Evolutionary conservation across 139 green algal genomes (phyloP).

Genomic region (Chlorella sorokiniana): DNA sequence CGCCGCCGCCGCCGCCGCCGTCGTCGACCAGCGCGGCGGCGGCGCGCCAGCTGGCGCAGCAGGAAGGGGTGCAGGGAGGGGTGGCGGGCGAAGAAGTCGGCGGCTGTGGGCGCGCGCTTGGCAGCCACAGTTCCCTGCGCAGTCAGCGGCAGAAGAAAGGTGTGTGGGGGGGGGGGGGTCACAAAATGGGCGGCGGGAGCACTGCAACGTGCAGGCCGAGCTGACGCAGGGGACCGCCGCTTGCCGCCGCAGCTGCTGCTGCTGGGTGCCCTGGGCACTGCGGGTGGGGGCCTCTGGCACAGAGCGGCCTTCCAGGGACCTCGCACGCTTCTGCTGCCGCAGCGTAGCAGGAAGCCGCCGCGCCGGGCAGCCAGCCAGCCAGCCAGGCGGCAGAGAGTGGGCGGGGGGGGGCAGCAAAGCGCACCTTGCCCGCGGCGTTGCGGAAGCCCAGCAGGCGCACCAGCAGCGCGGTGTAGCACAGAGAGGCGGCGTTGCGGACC

Average conservation of each 20-base stretch:
- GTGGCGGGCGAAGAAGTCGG: constrained; percentile 88
- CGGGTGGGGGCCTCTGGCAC: too few species aligned
- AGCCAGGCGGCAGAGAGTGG: too few species aligned
- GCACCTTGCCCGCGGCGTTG: constrained; percentile 61
- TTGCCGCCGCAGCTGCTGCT: too few species aligned
- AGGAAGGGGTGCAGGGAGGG: constrained; percentile 85
- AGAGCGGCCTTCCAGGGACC: too few species aligned
- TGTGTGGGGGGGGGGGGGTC: background rate
- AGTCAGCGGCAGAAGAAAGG: background rate
- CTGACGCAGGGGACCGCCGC: too few species aligned
- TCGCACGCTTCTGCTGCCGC: too few species aligned
- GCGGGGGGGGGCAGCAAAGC: too few species aligned
- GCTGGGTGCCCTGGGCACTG: too few species aligned
- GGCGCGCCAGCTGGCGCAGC: constrained; percentile 56
- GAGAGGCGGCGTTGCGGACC: constrained; percentile 85
- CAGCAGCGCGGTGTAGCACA: constrained; percentile 77
- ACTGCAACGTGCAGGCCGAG: too few species aligned
- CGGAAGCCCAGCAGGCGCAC: constrained; percentile 78
- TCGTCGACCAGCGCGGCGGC: constrained; percentile 42
- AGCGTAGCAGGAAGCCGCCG: too few species aligned
- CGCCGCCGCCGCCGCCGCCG: background rate
- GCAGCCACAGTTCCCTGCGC: constrained; percentile 37
- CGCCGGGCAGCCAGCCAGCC: too few species aligned
- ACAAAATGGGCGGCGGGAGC: background rate
- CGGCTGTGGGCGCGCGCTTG: constrained; percentile 59